Conservation (phyloP, 129 eudicot species). For the Flaveria bidentis region DNA sequence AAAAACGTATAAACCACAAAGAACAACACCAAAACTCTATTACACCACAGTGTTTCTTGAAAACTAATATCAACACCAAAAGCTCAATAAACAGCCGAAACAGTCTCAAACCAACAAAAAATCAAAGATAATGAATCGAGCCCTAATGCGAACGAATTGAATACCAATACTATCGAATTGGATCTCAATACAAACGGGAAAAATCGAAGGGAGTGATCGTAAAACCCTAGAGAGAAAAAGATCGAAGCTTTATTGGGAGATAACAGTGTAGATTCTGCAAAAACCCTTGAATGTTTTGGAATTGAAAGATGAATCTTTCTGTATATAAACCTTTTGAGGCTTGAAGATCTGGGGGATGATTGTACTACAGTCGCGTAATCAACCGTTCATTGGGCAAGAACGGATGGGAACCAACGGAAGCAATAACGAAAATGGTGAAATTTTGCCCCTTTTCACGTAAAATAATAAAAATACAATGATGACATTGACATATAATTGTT, state of each 20-base stretch:
- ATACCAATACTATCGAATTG: not conserved
- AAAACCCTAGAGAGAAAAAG: conserved; percentile 34
- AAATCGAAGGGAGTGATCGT: not conserved
- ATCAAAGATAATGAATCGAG: not conserved
- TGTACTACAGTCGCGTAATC: conserved; percentile 31
- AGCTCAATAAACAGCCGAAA: conserved; percentile 3
- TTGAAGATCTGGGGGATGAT: conserved; percentile 30
- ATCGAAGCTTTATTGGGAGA: conserved; percentile 25
- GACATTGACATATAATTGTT: too few relatives aligned
- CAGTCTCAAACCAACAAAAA: not conserved
- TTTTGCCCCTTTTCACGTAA: not conserved
- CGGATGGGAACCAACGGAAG: conserved; percentile 23
- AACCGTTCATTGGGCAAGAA: conserved; percentile 32
- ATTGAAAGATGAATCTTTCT: conserved; percentile 22
- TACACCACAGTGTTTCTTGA: conserved; percentile 2
- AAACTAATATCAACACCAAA: conserved; percentile 2
- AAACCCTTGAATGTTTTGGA: not conserved
- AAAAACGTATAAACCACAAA: not conserved
- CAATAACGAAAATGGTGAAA: conserved; percentile 26
- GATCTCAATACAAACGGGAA: conserved; percentile 20
- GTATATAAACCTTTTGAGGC: conserved; percentile 22
- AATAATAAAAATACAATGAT: not conserved
- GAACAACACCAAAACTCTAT: not conserved
- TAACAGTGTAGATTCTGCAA: conserved; percentile 16
- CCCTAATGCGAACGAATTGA: conserved; percentile 27